Percentiles rank a stretch among this genome's conserved stretches.
Conservation (phyloP, 2,329 filamentous ascomycete species). For the Phialophora verrucosa region DNA sequence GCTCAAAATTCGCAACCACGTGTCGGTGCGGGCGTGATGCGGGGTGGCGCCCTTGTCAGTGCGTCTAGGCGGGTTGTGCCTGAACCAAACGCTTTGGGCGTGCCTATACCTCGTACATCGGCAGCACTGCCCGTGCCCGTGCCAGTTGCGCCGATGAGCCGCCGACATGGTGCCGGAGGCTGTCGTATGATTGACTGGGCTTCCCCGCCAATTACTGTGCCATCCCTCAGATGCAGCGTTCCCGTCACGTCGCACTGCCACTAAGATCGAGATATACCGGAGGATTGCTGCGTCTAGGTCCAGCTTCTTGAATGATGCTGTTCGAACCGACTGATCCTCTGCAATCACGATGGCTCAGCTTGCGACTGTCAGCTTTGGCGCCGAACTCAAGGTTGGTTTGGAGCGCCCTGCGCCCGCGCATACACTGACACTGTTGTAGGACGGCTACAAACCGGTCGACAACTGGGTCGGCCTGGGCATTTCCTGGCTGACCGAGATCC, state of each 20-base stretch:
- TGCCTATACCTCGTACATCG: background rate
- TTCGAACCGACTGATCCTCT: constrained; percentile 3
- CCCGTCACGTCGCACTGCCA: constrained; percentile 11
- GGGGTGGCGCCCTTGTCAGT: background rate
- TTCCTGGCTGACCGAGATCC: constrained; percentile 92
- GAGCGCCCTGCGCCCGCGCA: constrained; percentile 34
- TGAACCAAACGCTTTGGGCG: background rate
- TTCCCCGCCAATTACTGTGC: constrained; percentile 19
- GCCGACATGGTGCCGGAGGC: constrained; percentile 9
- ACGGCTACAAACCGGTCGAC: constrained; percentile 95
- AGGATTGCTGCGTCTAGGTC: constrained; percentile 3
- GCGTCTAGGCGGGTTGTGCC: background rate
- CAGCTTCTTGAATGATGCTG: constrained; percentile 26
- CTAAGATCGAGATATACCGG: constrained; percentile 24
- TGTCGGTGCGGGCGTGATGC: background rate
- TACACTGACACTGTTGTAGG: constrained; percentile 59
- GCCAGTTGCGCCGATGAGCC: constrained; percentile 3
- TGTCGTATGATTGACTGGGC: constrained; percentile 14
- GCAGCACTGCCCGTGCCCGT: background rate
- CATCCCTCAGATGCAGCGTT: constrained; percentile 12
- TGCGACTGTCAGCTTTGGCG: constrained; percentile 67
- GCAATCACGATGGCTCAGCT: constrained; percentile 38
- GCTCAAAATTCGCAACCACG: background rate
- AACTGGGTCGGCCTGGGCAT: constrained; percentile 88
- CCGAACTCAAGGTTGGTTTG: constrained; percentile 81